Evolutionary conservation across 345 rosid species (phyloP), one percentile per base, ranked within the genome.

Genomic region (Populus ilicifolia): DNA sequence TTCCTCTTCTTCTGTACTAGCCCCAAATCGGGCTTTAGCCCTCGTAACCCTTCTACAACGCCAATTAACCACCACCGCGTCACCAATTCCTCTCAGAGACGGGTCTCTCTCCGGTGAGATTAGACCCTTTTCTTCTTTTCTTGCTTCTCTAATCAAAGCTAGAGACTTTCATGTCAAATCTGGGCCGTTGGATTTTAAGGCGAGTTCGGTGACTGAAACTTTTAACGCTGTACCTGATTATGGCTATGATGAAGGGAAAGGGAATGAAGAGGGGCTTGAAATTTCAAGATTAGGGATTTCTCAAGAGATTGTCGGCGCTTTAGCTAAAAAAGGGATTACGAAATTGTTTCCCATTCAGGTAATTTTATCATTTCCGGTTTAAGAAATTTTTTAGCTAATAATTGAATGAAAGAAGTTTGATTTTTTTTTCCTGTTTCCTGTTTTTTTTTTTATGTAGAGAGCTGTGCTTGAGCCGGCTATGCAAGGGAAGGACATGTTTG

Each of bases 321-420:
- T 96, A 89, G 89, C 86, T 33, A 69, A 64, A 50, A 89, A 56
- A 69, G 93, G 96, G 33, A 96, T 96, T 41, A 75, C 75, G 27
- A 92, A 85, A 74, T 91, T 96, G 76, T 96, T 96, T 17, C 98
- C 99, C 21, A 96, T 96, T 77, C 99, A 96, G 92, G 97, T 94
- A 73, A 12, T 8, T 48, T 7, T 35, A 16, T 39, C 25, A 27
- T 54, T 18, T 25, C 3, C 3, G 0, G 4, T 56, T 3, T 11
- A 59, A 23, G 25, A 9, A 8, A n/a, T 10, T 10, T 41, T 43
- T 43, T 43, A 10, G 14, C 14, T 43, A 11, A 43, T 11, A 43
- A 43, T 43, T 43, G 46, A 43, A 43, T 10, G 2, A 2, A 43
- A 43, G 46, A 10, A 11, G 29, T n/a, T n/a, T 59, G 29, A 0